Evolutionary conservation across 2,329 filamentous ascomycete species (phyloP).

Genomic region (Didymella exigua): DNA sequence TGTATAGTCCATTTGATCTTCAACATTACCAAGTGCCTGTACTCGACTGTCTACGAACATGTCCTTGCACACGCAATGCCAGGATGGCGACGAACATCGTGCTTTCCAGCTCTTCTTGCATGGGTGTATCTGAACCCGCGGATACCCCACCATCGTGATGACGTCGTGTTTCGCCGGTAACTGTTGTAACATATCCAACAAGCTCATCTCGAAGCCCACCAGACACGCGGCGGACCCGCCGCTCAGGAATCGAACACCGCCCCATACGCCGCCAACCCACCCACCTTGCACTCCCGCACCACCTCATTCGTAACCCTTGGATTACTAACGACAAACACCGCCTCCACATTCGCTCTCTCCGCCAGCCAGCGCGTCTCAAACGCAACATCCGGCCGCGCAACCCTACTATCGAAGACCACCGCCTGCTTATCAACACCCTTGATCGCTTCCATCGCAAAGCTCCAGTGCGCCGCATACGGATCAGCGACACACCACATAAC

Average conservation of each 20-base stretch:
- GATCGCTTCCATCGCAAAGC: slow-evolving; percentile 20
- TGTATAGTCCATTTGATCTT: not conserved
- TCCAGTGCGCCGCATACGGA: slow-evolving; percentile 21
- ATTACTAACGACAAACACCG: slow-evolving; percentile 32
- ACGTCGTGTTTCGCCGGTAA: no score
- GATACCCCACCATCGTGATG: no score
- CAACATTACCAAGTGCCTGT: not conserved
- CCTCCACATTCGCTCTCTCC: slow-evolving; percentile 12
- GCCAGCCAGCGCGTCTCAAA: slow-evolving; percentile 19
- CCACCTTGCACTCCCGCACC: slow-evolving; percentile 17
- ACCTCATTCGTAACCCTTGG: slow-evolving; percentile 22
- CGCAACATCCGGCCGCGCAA: slow-evolving; percentile 18
- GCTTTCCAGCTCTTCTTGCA: no score
- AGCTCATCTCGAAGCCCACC: no score
- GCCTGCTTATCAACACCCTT: slow-evolving; percentile 19
- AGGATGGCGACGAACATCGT: no score
- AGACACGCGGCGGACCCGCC: not conserved
- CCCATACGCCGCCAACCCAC: slow-evolving; percentile 25
- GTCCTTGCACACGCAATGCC: no score
- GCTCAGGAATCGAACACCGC: slow-evolving; percentile 31
- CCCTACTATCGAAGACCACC: slow-evolving; percentile 20
- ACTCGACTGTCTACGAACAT: no score
- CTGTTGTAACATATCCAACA: not conserved
- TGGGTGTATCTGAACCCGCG: no score
- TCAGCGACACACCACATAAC: slow-evolving; percentile 29